Evolutionary conservation across 257 asterid species (phyloP).

Genomic region (Cruciata laevipes): DNA sequence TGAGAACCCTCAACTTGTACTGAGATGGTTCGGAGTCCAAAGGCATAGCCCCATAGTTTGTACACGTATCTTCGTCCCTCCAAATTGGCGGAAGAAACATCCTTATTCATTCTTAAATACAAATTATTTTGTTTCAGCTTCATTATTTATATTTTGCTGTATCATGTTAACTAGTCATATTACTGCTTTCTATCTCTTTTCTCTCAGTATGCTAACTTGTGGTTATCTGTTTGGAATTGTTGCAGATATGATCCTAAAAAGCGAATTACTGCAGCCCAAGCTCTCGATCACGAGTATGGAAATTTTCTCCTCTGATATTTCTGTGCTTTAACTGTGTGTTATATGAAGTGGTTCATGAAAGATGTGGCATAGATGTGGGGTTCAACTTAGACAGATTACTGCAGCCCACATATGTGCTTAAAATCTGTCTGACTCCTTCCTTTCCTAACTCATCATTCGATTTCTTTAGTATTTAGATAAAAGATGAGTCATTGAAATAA

Average conservation of each 20-base stretch:
- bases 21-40: background rate
- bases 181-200: background rate
- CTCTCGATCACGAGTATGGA: constrained; percentile 95
- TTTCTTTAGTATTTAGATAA: too few species aligned
- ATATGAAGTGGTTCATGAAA: background rate
- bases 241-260: constrained; percentile 94
- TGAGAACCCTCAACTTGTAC: background rate
- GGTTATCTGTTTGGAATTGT: background rate
- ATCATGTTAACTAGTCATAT: background rate
- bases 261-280: constrained; percentile 88
- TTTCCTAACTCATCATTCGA: too few species aligned
- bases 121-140: background rate
- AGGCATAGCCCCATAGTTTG: background rate
- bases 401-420: too few species aligned
- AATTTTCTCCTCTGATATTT: constrained; percentile 6
- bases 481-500: too few species aligned
- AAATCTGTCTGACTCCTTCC: too few species aligned
- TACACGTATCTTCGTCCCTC: background rate
- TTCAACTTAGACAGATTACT: background rate
- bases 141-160: background rate
- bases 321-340: background rate
- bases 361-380: background rate
- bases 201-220: background rate
- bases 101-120: background rate
- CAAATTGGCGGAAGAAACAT: background rate